These are phyloP conservation scores for Moricandia arvensis DNA, from an alignment of 345 rosid genomes.

Conservation along the genomic window DNA sequence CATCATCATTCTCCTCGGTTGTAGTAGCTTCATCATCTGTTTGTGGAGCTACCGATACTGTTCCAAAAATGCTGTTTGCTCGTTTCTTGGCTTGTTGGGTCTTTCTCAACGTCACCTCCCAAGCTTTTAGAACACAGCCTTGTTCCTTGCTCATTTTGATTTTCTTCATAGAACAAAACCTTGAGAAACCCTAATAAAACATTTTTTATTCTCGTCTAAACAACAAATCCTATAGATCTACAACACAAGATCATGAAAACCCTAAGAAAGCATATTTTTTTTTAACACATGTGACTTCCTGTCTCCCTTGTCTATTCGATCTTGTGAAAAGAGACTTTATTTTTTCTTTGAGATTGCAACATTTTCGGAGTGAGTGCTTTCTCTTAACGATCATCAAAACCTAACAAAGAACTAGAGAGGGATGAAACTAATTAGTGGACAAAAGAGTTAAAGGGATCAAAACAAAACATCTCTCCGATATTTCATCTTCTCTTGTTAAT, in stretches of 20 bases:
- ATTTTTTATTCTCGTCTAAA: conserved; percentile 2
- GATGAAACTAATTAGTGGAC: conserved; percentile 26
- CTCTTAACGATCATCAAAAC: conserved; percentile 14
- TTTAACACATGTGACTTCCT: neutral
- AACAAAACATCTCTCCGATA: conserved; percentile 33
- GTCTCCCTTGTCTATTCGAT: conserved; percentile 17
- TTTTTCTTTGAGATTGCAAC: conserved; percentile 24
- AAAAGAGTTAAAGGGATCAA: conserved; percentile 17
- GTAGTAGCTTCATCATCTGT: conserved; percentile 50
- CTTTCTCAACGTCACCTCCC: conserved; percentile 90
- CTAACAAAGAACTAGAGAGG: conserved; percentile 30
- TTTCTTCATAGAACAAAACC: conserved; percentile 7
- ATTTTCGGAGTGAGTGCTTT: conserved; percentile 25
- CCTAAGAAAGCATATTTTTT: neutral
- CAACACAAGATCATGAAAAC: conserved; percentile 22
- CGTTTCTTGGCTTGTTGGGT: conserved; percentile 90
- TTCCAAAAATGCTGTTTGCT: conserved; percentile 84
- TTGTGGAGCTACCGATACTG: conserved; percentile 54
- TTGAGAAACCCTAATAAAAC: neutral
- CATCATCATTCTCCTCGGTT: conserved; percentile 39
- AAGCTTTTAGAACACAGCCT: conserved; percentile 68
- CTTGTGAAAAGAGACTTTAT: neutral
- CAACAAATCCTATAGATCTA: conserved; percentile 26
- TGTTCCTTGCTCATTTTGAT: conserved; percentile 67
- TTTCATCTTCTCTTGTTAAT: conserved; percentile 31